Evolutionary conservation across 169 alveolate species (phyloP).

Genomic region (Plasmodium vinckei): DNA sequence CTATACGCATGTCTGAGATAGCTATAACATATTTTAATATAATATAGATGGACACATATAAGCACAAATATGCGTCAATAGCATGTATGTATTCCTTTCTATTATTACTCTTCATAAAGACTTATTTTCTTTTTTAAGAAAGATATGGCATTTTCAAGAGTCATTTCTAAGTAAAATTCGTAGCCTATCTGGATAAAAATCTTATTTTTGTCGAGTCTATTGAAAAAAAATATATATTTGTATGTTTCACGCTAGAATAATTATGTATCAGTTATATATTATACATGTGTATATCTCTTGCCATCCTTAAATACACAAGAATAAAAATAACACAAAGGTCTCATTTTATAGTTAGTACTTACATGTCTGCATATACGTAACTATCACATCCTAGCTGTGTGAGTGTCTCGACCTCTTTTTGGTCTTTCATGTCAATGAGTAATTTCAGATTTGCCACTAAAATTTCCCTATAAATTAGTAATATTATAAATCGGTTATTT

Average conservation of each 20-base stretch:
- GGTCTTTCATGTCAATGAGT: constrained; percentile 49
- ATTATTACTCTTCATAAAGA: constrained; percentile 74
- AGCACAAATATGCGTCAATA: not conserved
- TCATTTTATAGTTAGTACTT: constrained; percentile 4
- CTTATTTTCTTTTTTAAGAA: constrained; percentile 71
- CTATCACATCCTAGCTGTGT: constrained; percentile 73
- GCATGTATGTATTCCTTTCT: not conserved
- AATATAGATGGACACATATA: not conserved
- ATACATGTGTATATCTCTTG: not conserved
- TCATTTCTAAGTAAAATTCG: constrained; percentile 81
- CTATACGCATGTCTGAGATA: too few relatives aligned
- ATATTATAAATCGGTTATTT: not conserved
- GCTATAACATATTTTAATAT: too few relatives aligned
- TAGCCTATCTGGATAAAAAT: constrained; percentile 81
- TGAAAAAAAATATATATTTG: not conserved
- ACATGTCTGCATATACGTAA: constrained; percentile 76
- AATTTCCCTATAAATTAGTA: constrained; percentile 51
- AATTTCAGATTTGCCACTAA: constrained; percentile 58
- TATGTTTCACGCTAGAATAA: too few relatives aligned
- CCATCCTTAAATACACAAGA: not conserved
- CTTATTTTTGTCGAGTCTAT: constrained; percentile 55
- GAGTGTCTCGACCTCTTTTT: constrained; percentile 67
- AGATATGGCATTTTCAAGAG: constrained; percentile 78
- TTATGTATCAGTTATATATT: not conserved
- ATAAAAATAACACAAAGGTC: not conserved